Evolutionary conservation across 495 filamentous ascomycete genomes (phyloP).

Genomic region (Penicillium waksmanii): DNA sequence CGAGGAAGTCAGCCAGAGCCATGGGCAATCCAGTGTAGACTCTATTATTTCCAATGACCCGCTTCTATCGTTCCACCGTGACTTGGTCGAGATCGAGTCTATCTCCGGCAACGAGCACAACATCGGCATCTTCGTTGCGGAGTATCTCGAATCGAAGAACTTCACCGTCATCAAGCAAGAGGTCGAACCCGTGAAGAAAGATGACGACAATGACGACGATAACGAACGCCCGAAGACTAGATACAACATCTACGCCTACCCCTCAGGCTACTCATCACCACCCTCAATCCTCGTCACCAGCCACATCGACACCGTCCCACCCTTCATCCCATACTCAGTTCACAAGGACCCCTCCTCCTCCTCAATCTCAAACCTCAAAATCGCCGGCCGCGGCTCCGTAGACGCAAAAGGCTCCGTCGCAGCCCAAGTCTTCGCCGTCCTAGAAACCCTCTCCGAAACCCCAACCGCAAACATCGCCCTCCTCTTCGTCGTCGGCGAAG

Average conservation of each 20-base stretch:
- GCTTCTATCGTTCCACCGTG: slow-evolving; percentile 77
- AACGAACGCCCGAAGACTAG: slow-evolving; percentile 36
- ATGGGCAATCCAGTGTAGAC: slow-evolving; percentile 14
- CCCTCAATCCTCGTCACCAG: slow-evolving; percentile 73
- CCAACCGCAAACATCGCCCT: slow-evolving; percentile 61
- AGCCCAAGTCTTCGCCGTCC: slow-evolving; percentile 69
- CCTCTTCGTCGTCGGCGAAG: slow-evolving; percentile 90
- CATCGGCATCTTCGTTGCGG: slow-evolving; percentile 68
- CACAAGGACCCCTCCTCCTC: slow-evolving; percentile 22
- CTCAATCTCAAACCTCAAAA: slow-evolving; percentile 43
- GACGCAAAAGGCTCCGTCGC: slow-evolving; percentile 92
- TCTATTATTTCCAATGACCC: slow-evolving; percentile 42
- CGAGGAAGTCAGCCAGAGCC: slow-evolving; percentile 4
- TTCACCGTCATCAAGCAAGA: slow-evolving; percentile 70
- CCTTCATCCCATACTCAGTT: slow-evolving; percentile 61
- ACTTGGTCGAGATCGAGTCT: slow-evolving; percentile 75
- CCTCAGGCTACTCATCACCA: slow-evolving; percentile 49
- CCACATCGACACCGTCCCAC: slow-evolving; percentile 73
- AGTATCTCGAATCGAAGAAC: slow-evolving; percentile 65
- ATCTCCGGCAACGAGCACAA: slow-evolving; percentile 73
- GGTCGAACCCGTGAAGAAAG: slow-evolving; percentile 34
- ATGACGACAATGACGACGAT: slow-evolving; percentile 11
- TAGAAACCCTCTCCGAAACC: slow-evolving; percentile 57
- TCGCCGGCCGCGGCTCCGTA: slow-evolving; percentile 80
- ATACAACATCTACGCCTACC: slow-evolving; percentile 82